Conservation (phyloP, 169 alveolate genomes). For the Plasmodium inui region DNA sequence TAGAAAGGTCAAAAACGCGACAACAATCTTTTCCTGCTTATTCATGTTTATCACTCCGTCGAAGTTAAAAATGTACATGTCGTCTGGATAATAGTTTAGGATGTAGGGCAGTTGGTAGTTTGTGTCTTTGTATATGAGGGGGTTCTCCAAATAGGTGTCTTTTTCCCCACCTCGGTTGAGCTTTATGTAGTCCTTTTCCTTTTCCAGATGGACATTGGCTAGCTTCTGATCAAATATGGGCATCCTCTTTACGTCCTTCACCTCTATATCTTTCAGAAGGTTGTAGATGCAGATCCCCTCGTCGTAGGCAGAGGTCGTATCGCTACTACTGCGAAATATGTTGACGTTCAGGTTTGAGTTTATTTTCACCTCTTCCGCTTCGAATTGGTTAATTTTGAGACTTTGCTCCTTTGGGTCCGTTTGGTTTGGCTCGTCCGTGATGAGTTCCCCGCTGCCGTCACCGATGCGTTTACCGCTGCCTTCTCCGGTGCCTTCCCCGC, state of each 20-base stretch:
- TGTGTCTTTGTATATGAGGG: slow-evolving; percentile 21
- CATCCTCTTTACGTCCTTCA: slow-evolving; percentile 18
- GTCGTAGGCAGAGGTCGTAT: slow-evolving; percentile 23
- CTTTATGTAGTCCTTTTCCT: neutral
- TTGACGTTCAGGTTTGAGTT: slow-evolving; percentile 34
- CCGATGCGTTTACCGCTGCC: neutral
- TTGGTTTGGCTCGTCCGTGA: neutral
- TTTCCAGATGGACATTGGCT: slow-evolving; percentile 1
- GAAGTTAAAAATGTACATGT: slow-evolving; percentile 59
- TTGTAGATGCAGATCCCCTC: slow-evolving; percentile 18
- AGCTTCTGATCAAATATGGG: neutral
- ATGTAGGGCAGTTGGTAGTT: slow-evolving; percentile 32
- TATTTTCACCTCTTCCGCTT: slow-evolving; percentile 22
- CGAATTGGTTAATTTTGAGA: slow-evolving; percentile 4
- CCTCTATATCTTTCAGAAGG: slow-evolving; percentile 25
- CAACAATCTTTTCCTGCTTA: slow-evolving; percentile 57
- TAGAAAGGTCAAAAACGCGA: slow-evolving; percentile 53
- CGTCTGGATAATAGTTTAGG: slow-evolving; percentile 43
- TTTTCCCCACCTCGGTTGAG: neutral
- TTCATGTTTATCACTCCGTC: slow-evolving; percentile 67
- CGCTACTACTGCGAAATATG: slow-evolving; percentile 11
- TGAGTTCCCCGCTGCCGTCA: neutral
- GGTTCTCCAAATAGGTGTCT: neutral
- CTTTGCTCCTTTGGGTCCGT: neutral
- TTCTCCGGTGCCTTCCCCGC: too few species aligned